A percentile compares a stretch with the other conserved stretches of the same genome.
phyloP scores from a whole-genome alignment of 2,329 filamentous ascomycete species.

The Phialophora expanda region DNA sequence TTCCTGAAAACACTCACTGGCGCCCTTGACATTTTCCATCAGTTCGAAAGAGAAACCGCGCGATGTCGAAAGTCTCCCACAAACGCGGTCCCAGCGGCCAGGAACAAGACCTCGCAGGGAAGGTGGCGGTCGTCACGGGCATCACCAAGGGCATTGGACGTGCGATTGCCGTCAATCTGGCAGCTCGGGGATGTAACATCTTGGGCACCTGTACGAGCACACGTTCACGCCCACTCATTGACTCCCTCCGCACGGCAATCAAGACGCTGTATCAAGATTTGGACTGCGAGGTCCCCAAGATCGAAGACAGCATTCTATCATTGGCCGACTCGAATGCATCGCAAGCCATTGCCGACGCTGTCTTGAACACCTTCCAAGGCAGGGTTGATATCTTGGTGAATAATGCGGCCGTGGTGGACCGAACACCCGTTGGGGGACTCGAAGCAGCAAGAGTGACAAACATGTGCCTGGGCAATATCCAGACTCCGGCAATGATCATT shows the following conservation, averaged over 20 bases:
- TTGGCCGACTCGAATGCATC: not conserved
- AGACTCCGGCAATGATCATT: constrained; percentile 2
- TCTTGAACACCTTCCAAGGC: not conserved
- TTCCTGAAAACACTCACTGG: too few relatives aligned
- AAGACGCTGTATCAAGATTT: not conserved
- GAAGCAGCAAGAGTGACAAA: not conserved
- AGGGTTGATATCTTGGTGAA: constrained; percentile 2
- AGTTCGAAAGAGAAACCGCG: too few relatives aligned
- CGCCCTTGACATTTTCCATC: too few relatives aligned
- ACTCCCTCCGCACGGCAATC: not conserved
- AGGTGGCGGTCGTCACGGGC: not conserved
- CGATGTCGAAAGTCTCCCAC: too few relatives aligned
- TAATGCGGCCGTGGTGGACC: not conserved
- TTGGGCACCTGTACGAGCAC: not conserved
- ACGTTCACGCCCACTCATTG: not conserved
- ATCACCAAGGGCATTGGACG: constrained; percentile 1
- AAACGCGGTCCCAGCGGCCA: not conserved
- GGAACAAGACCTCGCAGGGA: not conserved
- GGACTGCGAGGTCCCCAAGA: not conserved
- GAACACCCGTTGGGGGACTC: not conserved
- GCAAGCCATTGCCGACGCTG: not conserved
- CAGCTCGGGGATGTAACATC: not conserved
- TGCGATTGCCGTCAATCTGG: not conserved
- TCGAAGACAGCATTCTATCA: not conserved
- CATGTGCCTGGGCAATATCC: constrained; percentile 1